Evolutionary conservation across 208 protist genomes (phyloP).

Genomic region (Leishmania aethiopica): DNA sequence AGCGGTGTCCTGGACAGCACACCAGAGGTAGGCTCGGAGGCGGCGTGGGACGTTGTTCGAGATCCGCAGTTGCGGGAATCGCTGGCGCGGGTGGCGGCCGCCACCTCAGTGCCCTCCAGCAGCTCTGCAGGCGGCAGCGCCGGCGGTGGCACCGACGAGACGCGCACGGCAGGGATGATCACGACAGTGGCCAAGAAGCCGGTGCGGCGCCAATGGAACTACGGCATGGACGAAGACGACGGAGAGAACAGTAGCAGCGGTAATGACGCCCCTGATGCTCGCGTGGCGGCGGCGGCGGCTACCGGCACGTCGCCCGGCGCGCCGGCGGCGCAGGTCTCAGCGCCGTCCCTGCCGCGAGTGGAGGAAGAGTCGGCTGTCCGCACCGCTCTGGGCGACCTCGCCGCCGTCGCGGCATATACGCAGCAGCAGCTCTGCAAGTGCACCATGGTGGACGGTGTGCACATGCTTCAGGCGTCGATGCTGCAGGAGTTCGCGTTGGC

Average conservation of each 20-base stretch:
- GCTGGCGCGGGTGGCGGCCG: not conserved
- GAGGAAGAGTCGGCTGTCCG: not conserved
- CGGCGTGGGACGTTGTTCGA: slow-evolving; percentile 13
- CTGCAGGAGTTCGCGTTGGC: slow-evolving; percentile 26
- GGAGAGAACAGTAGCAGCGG: not conserved
- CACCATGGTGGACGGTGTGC: slow-evolving; percentile 38
- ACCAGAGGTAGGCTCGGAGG: not conserved
- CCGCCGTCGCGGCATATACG: slow-evolving; percentile 10
- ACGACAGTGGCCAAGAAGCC: not conserved
- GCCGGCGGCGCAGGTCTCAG: not conserved
- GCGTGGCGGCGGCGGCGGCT: not conserved
- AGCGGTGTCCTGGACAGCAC: not conserved
- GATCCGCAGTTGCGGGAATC: slow-evolving; percentile 9
- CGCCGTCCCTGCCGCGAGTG: not conserved
- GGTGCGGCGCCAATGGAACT: slow-evolving; percentile 35
- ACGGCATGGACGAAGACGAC: slow-evolving; percentile 64
- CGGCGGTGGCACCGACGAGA: not conserved
- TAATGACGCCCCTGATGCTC: not conserved
- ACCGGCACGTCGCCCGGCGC: not conserved
- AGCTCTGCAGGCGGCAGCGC: not conserved
- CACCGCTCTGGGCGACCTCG: slow-evolving; percentile 14
- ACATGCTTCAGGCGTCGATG: slow-evolving; percentile 32
- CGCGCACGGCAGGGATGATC: not conserved
- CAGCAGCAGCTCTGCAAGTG: slow-evolving; percentile 25
- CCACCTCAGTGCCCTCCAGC: not conserved